Conservation (phyloP, 441 rosid genomes). For the Hura crepitans region DNA sequence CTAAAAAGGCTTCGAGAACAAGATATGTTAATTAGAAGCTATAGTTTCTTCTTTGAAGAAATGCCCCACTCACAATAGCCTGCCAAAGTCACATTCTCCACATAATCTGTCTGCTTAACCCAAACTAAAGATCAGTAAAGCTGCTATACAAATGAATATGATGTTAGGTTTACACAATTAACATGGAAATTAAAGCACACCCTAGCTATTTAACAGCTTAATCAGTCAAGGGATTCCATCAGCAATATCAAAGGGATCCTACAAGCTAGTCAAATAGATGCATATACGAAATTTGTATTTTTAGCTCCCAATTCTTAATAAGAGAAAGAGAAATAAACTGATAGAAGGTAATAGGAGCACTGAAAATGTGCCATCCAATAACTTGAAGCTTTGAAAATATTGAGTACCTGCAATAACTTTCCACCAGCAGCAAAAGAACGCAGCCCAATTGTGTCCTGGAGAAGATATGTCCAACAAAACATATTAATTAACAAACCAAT, state of each 20-base stretch:
- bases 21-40: neutral
- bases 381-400: neutral
- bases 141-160: neutral
- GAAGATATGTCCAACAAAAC: constrained; percentile 17
- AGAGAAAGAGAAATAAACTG: neutral
- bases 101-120: neutral
- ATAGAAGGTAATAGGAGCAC: constrained; percentile 1
- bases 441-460: constrained; percentile 85
- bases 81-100: neutral
- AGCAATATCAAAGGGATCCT: neutral
- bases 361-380: constrained; percentile 2
- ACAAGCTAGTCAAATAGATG: neutral
- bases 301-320: no score
- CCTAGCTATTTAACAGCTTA: neutral
- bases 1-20: neutral
- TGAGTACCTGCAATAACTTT: constrained; percentile 84
- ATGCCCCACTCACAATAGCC: neutral
- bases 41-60: neutral
- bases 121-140: neutral
- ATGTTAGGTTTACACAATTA: neutral
- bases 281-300: neutral
- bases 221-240: neutral
- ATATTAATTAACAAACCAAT: constrained; percentile 15
- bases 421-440: constrained; percentile 99
- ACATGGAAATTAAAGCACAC: neutral